These are phyloP conservation scores for Linum usitatissimum DNA, from an alignment of 345 rosid genomes.

Conservation along the genomic window DNA sequence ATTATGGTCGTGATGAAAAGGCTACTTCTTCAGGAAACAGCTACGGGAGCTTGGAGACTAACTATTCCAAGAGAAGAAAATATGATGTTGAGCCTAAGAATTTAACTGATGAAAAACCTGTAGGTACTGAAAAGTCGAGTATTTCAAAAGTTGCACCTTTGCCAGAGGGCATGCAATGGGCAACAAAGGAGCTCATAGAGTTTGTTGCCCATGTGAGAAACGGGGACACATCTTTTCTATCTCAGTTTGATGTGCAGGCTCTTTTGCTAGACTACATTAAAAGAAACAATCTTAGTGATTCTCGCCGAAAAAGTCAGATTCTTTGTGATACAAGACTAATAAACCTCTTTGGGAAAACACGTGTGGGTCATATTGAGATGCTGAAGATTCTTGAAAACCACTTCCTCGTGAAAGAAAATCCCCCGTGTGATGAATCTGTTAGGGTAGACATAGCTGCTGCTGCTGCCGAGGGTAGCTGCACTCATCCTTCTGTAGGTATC, in stretches of 20 bases:
- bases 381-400: conserved; percentile 78
- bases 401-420: conserved; percentile 43
- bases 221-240: conserved; percentile 53
- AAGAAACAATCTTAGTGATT: conserved; percentile 65
- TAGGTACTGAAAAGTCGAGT: conserved; percentile 16
- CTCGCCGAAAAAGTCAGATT: conserved; percentile 50
- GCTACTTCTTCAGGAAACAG: conserved; percentile 20
- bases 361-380: conserved; percentile 84
- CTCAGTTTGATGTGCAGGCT: conserved; percentile 53
- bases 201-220: conserved; percentile 63
- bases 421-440: conserved; percentile 20
- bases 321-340: conserved; percentile 63
- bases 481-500: conserved; percentile 23
- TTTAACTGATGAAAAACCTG: conserved; percentile 22
- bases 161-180: conserved; percentile 47
- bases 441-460: conserved; percentile 27
- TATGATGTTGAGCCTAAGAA: conserved; percentile 22
- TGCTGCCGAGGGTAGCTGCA: conserved; percentile 18
- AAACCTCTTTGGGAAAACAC: conserved; percentile 55
- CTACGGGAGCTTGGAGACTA: conserved; percentile 29
- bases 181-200: conserved; percentile 76
- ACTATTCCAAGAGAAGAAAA: conserved; percentile 47
- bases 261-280: conserved; percentile 71
- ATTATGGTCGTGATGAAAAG: conserved; percentile 21
- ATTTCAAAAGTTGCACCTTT: conserved; percentile 18